Conservation (phyloP, 129 eudicot species). For the Artemisia argyi region DNA sequence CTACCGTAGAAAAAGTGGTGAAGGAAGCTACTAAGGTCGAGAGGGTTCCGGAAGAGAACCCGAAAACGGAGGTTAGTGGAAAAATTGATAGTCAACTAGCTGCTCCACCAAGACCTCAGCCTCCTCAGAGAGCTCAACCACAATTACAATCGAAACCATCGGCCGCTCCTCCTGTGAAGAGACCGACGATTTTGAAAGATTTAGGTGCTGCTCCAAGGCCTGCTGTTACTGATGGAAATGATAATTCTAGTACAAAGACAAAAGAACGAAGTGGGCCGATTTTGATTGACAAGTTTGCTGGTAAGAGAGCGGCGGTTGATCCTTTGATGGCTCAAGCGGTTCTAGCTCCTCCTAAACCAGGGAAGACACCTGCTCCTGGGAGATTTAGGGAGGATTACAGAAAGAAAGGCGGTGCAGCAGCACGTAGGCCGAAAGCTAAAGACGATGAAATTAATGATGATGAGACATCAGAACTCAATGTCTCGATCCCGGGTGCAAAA, state of each 20-base stretch:
- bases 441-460: slow-evolving; percentile 44
- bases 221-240: slow-evolving; percentile 25
- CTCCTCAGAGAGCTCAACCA: slow-evolving; percentile 68
- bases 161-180: slow-evolving; percentile 59
- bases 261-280: slow-evolving; percentile 72
- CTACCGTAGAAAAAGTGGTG: slow-evolving; percentile 53
- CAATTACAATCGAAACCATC: slow-evolving; percentile 75
- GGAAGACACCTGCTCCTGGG: slow-evolving; percentile 43
- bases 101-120: slow-evolving; percentile 43
- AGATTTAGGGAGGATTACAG: slow-evolving; percentile 62
- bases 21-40: slow-evolving; percentile 31
- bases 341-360: slow-evolving; percentile 72
- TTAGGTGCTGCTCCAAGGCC: slow-evolving; percentile 59
- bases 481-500: slow-evolving; percentile 66
- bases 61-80: slow-evolving; percentile 37
- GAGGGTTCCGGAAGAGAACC: slow-evolving; percentile 36
- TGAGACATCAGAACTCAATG: slow-evolving; percentile 61
- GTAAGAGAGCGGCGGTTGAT: slow-evolving; percentile 63
- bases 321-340: slow-evolving; percentile 71
- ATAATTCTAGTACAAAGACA: slow-evolving; percentile 25
- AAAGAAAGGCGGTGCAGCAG: slow-evolving; percentile 53
- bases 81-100: slow-evolving; percentile 33
- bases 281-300: slow-evolving; percentile 84
- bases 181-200: slow-evolving; percentile 66
- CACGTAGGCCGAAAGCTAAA: slow-evolving; percentile 56